Evolutionary conservation across 2,329 filamentous ascomycete genomes (phyloP).

Genomic region (Cladosporium cucumerinum): DNA sequence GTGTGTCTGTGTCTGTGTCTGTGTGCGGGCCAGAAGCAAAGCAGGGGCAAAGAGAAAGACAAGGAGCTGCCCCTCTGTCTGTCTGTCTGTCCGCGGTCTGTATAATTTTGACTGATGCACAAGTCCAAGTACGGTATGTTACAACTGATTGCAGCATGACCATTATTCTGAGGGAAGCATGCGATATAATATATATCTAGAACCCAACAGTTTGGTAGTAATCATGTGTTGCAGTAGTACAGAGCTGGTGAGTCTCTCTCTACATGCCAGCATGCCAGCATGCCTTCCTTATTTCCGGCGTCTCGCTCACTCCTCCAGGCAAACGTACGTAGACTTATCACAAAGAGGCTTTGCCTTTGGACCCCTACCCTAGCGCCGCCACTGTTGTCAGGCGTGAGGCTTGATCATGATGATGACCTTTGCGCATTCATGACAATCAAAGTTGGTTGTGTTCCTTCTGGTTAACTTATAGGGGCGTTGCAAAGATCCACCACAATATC

Average conservation of each 20-base stretch:
- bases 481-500: no score
- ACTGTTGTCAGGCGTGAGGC: neutral
- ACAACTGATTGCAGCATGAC: neutral
- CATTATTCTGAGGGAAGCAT: neutral
- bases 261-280: neutral
- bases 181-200: no score
- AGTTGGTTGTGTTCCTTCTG: no score
- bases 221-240: neutral
- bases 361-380: slow-evolving; percentile 2
- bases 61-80: slow-evolving; percentile 3
- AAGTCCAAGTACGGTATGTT: neutral
- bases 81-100: neutral
- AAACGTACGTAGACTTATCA: neutral
- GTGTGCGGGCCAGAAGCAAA: slow-evolving; percentile 1
- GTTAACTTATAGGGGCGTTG: no score
- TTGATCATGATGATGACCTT: neutral
- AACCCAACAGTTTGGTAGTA: no score
- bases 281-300: no score
- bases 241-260: neutral
- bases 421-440: neutral
- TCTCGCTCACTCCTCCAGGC: neutral
- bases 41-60: neutral
- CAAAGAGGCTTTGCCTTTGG: neutral
- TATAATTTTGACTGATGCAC: neutral
- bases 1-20: no score